Percentiles rank a stretch among this genome's conserved stretches.
Evolutionary conservation across 2,329 filamentous ascomycete species (phyloP).

Genomic region (Cladophialophora bantiana): DNA sequence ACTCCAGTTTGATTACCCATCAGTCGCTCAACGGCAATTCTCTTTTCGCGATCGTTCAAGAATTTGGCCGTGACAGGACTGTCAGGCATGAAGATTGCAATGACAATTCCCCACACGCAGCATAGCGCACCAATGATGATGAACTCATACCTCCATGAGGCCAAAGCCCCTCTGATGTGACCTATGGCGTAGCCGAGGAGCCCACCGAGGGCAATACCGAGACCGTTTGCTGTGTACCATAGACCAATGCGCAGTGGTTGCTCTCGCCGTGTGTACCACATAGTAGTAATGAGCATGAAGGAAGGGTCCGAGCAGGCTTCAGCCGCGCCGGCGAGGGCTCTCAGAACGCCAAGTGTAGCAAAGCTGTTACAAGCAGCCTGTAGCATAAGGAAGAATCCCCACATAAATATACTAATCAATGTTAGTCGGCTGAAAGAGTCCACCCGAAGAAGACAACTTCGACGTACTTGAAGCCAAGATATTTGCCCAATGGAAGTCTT

Average conservation of each 20-base stretch:
- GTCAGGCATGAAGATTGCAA: slow-evolving; percentile 65
- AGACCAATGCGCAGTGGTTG: slow-evolving; percentile 67
- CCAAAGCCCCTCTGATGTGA: slow-evolving; percentile 57
- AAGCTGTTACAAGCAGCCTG: slow-evolving; percentile 64
- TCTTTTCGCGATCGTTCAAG: slow-evolving; percentile 59
- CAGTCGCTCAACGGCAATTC: slow-evolving; percentile 63
- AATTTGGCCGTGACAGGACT: slow-evolving; percentile 63
- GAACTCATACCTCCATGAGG: slow-evolving; percentile 73
- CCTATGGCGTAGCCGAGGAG: slow-evolving; percentile 45
- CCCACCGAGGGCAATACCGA: slow-evolving; percentile 61
- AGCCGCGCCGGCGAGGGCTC: slow-evolving; percentile 61
- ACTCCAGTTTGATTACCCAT: slow-evolving; percentile 66
- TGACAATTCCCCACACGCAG: slow-evolving; percentile 65
- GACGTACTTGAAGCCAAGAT: slow-evolving; percentile 58
- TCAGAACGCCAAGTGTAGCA: slow-evolving; percentile 61
- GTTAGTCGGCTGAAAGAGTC: slow-evolving; percentile 43
- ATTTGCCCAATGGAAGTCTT: slow-evolving; percentile 69
- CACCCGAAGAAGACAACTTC: slow-evolving; percentile 52
- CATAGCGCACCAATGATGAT: slow-evolving; percentile 68
- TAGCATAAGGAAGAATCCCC: slow-evolving; percentile 59
- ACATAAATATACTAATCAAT: slow-evolving; percentile 42
- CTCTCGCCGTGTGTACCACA: slow-evolving; percentile 69
- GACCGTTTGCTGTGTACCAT: slow-evolving; percentile 59
- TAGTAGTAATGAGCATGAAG: slow-evolving; percentile 50
- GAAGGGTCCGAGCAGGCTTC: slow-evolving; percentile 63